Evolutionary conservation across 1,284 basidiomycete genomes (phyloP), one percentile per base, ranked within the genome.

Genomic region (Meripilus lineatus): DNA sequence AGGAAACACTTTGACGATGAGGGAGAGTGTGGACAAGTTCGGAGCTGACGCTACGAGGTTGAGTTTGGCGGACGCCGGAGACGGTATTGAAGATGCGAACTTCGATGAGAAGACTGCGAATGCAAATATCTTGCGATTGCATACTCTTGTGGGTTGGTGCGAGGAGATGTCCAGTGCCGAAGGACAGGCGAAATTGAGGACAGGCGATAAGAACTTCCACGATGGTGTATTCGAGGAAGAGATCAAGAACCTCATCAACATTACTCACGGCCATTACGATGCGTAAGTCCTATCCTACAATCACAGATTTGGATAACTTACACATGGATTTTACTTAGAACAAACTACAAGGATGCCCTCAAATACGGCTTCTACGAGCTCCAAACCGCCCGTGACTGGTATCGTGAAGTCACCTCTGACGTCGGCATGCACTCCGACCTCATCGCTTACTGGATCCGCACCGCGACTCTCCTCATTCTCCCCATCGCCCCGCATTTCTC

Each of bases 51-150:
- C 95, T 26, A 95, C 90, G 58, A 79, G 96, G 50, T 70, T 99
- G 69, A 81, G 84, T 30, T 77, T 99, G 60, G 96, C 96, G 28
- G 95, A 99, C 70, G 93, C 94, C 21, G 96, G 96, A 25, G 96
- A 99, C 64, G 92, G 93, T 47, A 83, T 99, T 57, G 94, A 97
- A 65, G 95, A 99, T 67, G 90, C 87, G 44, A 99, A 98, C 73
- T 99, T 99, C 58, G 96, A 99, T 64, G 96, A 99, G 75, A 93
- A 93, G 71, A 92, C 89, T 10, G 96, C 96, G 15, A 99, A 99
- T 62, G 94, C 96, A 17, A 94, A 93, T 55, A 99, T 99, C 62
- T 70, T 99, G 58, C 82, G 96, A 49, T 71, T 99, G 50, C 89
- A 95, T 67, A 99, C 95, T 0, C 72, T 97, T 53, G 75, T 93